Evolutionary conservation across 331 rosid genomes (phyloP), one percentile per base, ranked within the genome.

Genomic region (Quercus tomentella): DNA sequence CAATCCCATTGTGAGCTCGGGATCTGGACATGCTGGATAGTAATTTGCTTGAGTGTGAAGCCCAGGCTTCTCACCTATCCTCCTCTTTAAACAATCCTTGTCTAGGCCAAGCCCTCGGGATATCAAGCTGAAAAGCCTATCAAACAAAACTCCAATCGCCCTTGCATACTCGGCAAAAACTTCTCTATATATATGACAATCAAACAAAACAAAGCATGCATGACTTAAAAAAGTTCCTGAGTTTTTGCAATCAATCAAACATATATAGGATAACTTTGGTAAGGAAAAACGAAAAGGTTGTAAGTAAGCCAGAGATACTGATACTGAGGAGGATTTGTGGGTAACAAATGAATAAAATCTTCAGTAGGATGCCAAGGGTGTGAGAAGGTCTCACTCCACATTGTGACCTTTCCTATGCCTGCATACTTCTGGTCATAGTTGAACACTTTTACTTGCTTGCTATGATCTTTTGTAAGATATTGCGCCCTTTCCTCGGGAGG

Each of bases 371-470:
- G 77, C 88, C 82, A 85, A n/a, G 79, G 79, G 69, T 85, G 86
- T 6, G 79, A 30, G 66, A 87, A 80, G 65, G 66, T 76, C 83
- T 88, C 87, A 56, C 91, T 77, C 86, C 86, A 88, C 84, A 82
- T 87, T 1, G 56, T 70, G 57, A 78, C 43, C 28, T 75, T 62
- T 8, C 63, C 71, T 15, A 80, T 71, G 21, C 54, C 82, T 35
- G 76, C 70, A 5, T 49, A 49, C 7, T 82, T 80, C 51, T 76
- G 56, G 67, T 65, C 56, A 63, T 75, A 82, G 55, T 85, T 75
- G 77, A 75, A 74, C 49, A 80, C 57, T 71, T 76, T 85, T 11
- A 82, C 85, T 68, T 25, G 62, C 77, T 78, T 49, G 25, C 75
- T 70, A 35, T 66, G 82, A 18, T 85, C 84, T 10, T 56, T 43